Evolutionary conservation across 2,329 filamentous ascomycete species (phyloP), one percentile per base, ranked within the genome.

Genomic region (Sodiomyces alkalinus): DNA sequence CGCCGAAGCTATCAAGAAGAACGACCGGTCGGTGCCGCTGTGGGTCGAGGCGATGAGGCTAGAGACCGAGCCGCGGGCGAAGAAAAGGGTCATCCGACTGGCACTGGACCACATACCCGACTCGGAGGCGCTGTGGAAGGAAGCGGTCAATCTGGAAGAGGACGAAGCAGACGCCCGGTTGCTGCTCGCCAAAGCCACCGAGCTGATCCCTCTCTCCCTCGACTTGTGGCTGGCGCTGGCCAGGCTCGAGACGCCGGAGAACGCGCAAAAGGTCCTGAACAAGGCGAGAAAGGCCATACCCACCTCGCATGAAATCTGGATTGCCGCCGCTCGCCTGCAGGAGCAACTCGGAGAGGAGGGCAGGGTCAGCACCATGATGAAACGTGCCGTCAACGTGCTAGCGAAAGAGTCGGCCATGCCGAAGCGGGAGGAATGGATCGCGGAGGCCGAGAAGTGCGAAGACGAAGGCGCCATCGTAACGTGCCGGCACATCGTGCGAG

Each of bases 1-100:
- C 6, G 82, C 86, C 7, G 78, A 86, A 40, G 90, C 87, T 4
- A 92, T 98, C 45, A 82, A 92, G 51, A 75, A 83, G 29, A 96
- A 96, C 41, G 78, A 83, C 35, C 73, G 75, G 31, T 93, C 86
- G 0, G 86, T 93, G 7, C 70, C 77, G 38, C 60, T 98, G 7
- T 98, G 90, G 90, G 76, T 92, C 5, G 86, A 92, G 48, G 92
- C 90, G 1, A 94, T 94, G 74, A 81, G 83, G 38, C 58, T 98
- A 15, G 90, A 98, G 51, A 73, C 74, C 6, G 79, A 93, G 26
- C 58, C 73, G 1, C 70, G 77, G 33, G 81, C 83, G 8, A 92
- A 92, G 55, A 96, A 96, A 56, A 76, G 85, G 46, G 90, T 98
- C 6, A 74, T 94, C 19, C 72, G 86, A 31, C 81, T 92, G 46